Evolutionary conservation across 495 filamentous ascomycete species (phyloP).

Genomic region (Talaromyces liani): DNA sequence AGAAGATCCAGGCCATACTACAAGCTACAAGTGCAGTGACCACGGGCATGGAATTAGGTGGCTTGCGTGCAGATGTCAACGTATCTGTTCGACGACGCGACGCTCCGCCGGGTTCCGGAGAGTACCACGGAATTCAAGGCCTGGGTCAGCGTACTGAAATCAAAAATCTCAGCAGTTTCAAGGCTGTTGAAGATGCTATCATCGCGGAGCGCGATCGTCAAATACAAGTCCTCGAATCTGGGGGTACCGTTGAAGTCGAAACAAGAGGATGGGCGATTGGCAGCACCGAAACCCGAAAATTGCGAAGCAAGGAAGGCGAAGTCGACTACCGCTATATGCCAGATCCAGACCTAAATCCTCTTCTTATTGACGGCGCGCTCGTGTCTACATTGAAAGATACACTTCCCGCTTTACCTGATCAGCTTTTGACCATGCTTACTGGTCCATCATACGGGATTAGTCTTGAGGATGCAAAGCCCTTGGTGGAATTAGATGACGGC

Average conservation of each 20-base stretch:
- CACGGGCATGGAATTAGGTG: conserved; percentile 87
- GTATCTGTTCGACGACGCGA: conserved; percentile 67
- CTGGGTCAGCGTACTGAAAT: conserved; percentile 92
- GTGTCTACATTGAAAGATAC: conserved; percentile 50
- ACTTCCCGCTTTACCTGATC: conserved; percentile 65
- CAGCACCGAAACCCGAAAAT: conserved; percentile 61
- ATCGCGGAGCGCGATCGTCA: conserved; percentile 85
- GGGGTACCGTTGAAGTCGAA: conserved; percentile 74
- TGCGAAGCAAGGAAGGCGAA: conserved; percentile 92
- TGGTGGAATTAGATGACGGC: conserved; percentile 72
- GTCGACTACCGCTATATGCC: conserved; percentile 99
- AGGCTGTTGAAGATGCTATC: conserved; percentile 89
- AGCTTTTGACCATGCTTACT: conserved; percentile 52
- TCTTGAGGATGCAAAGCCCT: conserved; percentile 78
- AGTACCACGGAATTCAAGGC: conserved; percentile 47
- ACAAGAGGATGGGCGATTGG: conserved; percentile 88
- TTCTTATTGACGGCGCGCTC: conserved; percentile 66
- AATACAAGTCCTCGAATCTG: conserved; percentile 69
- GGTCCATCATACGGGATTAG: conserved; percentile 52
- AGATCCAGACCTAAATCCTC: conserved; percentile 80
- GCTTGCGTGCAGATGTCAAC: conserved; percentile 89
- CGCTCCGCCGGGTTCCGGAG: conserved; percentile 31
- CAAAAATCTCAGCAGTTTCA: conserved; percentile 94
- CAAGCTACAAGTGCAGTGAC: conserved; percentile 73
- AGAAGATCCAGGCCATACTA: conserved; percentile 83